A percentile compares a stretch with the other conserved stretches of the same genome.
phyloP scores from a whole-genome alignment of 2,329 filamentous ascomycete genomes.

The Diaporthe australafricana region DNA sequence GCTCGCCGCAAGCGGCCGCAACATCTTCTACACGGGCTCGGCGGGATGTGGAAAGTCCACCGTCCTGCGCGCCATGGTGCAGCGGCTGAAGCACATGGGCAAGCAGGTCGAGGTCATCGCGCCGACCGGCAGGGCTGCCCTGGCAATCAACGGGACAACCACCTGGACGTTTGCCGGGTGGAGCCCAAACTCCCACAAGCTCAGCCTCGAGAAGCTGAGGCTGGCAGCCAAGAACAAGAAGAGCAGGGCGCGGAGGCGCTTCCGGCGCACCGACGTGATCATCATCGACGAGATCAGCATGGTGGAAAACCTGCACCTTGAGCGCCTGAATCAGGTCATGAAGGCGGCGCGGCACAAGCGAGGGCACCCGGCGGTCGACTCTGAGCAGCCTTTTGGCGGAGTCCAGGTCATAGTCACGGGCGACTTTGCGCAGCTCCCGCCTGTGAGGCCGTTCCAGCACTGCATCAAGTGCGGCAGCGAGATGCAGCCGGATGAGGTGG shows the following conservation, averaged over 20 bases:
- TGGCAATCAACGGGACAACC: slow-evolving; percentile 67
- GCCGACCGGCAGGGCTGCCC: slow-evolving; percentile 69
- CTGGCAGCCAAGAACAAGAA: slow-evolving; percentile 45
- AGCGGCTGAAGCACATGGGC: slow-evolving; percentile 48
- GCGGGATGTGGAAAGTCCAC: slow-evolving; percentile 71
- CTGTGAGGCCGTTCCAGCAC: slow-evolving; percentile 65
- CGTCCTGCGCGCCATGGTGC: slow-evolving; percentile 61
- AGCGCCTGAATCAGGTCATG: slow-evolving; percentile 61
- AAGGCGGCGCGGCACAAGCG: slow-evolving; percentile 48
- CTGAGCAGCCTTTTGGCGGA: slow-evolving; percentile 52
- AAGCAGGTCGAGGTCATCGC: slow-evolving; percentile 63
- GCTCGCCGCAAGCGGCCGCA: slow-evolving; percentile 60
- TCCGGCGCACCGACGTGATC: slow-evolving; percentile 62
- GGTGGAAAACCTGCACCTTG: slow-evolving; percentile 67
- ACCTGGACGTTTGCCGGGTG: slow-evolving; percentile 69
- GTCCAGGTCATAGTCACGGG: slow-evolving; percentile 68
- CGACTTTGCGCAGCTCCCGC: slow-evolving; percentile 71
- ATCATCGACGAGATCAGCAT: slow-evolving; percentile 78
- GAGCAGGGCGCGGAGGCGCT: slow-evolving; percentile 46
- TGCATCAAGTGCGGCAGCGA: slow-evolving; percentile 62
- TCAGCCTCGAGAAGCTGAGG: slow-evolving; percentile 50
- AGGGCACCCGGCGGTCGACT: slow-evolving; percentile 2
- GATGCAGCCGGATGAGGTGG: slow-evolving; percentile 38
- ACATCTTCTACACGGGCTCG: slow-evolving; percentile 74
- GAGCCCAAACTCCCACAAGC: slow-evolving; percentile 59